Conservation (phyloP, 2,329 filamentous ascomycete genomes). For the Pseudogymnoascus sp. region DNA sequence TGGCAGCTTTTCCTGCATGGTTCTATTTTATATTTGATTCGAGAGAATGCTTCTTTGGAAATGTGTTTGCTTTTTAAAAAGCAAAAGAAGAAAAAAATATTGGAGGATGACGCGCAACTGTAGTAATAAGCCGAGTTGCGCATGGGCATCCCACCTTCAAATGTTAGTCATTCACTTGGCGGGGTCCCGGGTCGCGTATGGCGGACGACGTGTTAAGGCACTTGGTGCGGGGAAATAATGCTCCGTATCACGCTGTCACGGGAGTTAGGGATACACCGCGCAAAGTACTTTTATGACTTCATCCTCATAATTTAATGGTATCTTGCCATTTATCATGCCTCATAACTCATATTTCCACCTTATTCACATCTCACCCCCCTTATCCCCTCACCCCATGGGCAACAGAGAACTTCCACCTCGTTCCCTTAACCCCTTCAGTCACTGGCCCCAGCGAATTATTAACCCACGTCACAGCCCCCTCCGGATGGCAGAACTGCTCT, state of each 20-base stretch:
- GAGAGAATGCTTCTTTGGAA: background rate
- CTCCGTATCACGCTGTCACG: conserved; percentile 5
- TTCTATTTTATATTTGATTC: background rate
- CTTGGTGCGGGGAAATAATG: conserved; percentile 3
- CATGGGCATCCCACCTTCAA: background rate
- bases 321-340: background rate
- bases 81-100: background rate
- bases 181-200: background rate
- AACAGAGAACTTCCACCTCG: background rate
- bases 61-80: background rate
- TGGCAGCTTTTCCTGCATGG: conserved; percentile 5
- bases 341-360: background rate
- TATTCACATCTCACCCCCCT: background rate
- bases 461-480: background rate
- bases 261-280: background rate
- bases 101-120: background rate
- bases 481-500: background rate
- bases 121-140: background rate
- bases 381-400: background rate
- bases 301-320: background rate
- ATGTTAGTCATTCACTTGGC: conserved; percentile 7
- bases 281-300: background rate
- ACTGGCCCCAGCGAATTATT: background rate
- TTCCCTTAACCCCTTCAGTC: background rate
- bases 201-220: background rate